Evolutionary conservation across 2,329 filamentous ascomycete species (phyloP).

Genomic region (Alternaria consortialis): DNA sequence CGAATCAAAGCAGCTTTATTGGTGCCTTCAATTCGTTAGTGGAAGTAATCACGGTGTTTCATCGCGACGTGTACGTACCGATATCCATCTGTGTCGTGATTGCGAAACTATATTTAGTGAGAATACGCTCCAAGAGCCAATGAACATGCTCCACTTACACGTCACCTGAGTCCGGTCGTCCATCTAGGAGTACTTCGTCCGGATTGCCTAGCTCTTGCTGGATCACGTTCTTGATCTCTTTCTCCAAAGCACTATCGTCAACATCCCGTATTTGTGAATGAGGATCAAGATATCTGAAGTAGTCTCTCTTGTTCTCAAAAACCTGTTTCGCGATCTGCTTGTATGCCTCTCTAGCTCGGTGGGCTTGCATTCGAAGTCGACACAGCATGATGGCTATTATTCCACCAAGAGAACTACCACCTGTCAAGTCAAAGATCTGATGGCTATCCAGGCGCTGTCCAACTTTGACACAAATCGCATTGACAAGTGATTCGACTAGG

Average conservation of each 20-base stretch:
- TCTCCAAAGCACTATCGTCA: slow-evolving; percentile 29
- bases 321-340: slow-evolving; percentile 35
- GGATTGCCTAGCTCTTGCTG: slow-evolving; percentile 24
- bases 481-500: slow-evolving; percentile 43
- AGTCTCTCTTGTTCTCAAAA: slow-evolving; percentile 38
- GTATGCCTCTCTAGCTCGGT: slow-evolving; percentile 42
- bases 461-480: slow-evolving; percentile 41
- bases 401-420: slow-evolving; percentile 40
- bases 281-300: slow-evolving; percentile 37
- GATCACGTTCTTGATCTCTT: slow-evolving; percentile 33
- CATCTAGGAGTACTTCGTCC: slow-evolving; percentile 37
- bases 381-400: slow-evolving; percentile 42
- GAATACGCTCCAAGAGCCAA: background rate
- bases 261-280: slow-evolving; percentile 15
- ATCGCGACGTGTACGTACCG: slow-evolving; percentile 15
- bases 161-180: slow-evolving; percentile 35
- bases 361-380: slow-evolving; percentile 42
- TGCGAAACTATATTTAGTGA: slow-evolving; percentile 34
- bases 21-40: slow-evolving; percentile 12
- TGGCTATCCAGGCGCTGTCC: slow-evolving; percentile 35
- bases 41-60: background rate
- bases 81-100: slow-evolving; percentile 41
- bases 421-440: slow-evolving; percentile 45
- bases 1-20: slow-evolving; percentile 44
- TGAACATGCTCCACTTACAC: slow-evolving; percentile 31